Percentiles rank a stretch among this genome's conserved stretches.
Conservation (phyloP, 1,284 basidiomycete species). For the Papiliotrema laurentii region DNA sequence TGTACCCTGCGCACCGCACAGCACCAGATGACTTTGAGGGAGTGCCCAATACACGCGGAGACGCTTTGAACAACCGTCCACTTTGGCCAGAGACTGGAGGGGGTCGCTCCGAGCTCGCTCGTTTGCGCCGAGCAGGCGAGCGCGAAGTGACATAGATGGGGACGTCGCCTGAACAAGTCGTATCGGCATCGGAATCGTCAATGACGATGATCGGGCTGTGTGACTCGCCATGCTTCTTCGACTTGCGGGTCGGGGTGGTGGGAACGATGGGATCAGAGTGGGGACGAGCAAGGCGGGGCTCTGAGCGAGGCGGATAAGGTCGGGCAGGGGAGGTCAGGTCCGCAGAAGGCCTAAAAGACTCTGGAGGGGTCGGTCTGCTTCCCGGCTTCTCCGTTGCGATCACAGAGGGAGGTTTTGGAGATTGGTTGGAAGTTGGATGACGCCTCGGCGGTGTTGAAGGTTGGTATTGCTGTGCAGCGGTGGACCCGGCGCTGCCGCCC, state of each 20-base stretch:
- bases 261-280: neutral
- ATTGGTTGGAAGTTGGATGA: neutral
- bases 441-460: neutral
- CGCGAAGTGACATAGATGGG: conserved; percentile 14
- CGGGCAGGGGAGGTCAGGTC: neutral
- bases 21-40: conserved; percentile 2
- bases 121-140: conserved; percentile 15
- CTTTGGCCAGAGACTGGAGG: no score
- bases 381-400: no score
- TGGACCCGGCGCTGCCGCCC: neutral
- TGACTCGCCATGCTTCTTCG: neutral
- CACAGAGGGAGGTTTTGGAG: no score
- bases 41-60: no score
- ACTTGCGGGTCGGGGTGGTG: neutral
- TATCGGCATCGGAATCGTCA: conserved; percentile 12
- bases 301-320: neutral
- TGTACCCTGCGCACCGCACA: conserved; percentile 43
- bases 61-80: no score
- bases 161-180: neutral
- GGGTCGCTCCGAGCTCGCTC: conserved; percentile 19
- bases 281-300: conserved; percentile 1
- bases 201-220: conserved; percentile 11
- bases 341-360: neutral
- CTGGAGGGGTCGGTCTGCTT: neutral
- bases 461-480: neutral